Percentiles rank a stretch among this genome's conserved stretches.
Conservation (phyloP, 2,329 filamentous ascomycete genomes). For the Xylogone sp. region DNA sequence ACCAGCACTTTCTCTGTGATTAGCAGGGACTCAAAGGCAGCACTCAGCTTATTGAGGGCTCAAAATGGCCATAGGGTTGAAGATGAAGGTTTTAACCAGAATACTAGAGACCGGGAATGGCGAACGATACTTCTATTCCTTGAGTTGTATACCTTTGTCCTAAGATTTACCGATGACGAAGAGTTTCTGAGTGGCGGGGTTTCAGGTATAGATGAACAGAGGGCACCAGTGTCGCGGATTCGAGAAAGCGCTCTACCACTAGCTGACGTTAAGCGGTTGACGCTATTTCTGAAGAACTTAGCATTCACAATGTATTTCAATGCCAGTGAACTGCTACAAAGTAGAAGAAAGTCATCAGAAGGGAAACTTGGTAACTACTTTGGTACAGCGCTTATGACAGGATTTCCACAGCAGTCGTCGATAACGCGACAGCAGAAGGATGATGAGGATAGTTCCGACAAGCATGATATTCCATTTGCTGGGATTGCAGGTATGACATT, state of each 20-base stretch:
- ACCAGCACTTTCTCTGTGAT: constrained; percentile 57
- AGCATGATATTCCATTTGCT: constrained; percentile 40
- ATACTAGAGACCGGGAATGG: constrained; percentile 60
- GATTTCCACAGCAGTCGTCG: constrained; percentile 8
- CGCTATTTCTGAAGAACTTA: constrained; percentile 83
- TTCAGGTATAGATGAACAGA: constrained; percentile 32
- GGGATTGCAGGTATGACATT: constrained; percentile 70
- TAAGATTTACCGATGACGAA: constrained; percentile 92
- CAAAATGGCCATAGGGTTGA: constrained; percentile 14
- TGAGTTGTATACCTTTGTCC: constrained; percentile 88
- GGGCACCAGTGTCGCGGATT: constrained; percentile 42
- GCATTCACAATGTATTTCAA: constrained; percentile 88
- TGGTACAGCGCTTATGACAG: constrained; percentile 18
- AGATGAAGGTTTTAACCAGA: constrained; percentile 8
- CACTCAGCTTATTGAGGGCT: constrained; percentile 44
- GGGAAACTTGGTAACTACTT: constrained; percentile 43
- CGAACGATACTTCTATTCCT: constrained; percentile 84
- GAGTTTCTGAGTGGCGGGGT: constrained; percentile 73
- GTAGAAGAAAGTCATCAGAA: constrained; percentile 32
- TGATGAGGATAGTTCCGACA: constrained; percentile 5
- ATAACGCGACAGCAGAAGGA: constrained; percentile 3
- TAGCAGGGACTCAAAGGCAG: constrained; percentile 50
- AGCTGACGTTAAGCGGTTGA: constrained; percentile 68
- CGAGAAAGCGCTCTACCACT: constrained; percentile 66
- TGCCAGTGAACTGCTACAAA: constrained; percentile 57